Evolutionary conservation across 2,329 filamentous ascomycete genomes (phyloP), one percentile per base, ranked within the genome.

Genomic region (Zymoseptoria brevis): DNA sequence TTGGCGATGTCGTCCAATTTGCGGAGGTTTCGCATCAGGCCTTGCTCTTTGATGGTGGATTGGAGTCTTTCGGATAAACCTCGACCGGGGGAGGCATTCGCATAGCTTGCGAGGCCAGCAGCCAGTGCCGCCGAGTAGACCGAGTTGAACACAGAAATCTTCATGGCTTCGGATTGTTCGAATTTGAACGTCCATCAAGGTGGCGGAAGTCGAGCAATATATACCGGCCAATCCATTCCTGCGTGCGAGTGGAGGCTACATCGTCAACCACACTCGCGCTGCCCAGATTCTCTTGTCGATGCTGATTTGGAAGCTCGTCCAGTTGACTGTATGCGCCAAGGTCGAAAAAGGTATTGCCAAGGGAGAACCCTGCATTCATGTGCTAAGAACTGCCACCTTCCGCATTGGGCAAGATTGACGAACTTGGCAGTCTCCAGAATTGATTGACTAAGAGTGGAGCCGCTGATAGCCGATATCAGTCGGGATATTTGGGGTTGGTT

Each of bases 1-100:
- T 72, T 72, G 11, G 77, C 83, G 57, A 85, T 85, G 50, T 76
- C 72, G 67, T 85, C 75, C 5, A 86, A 74, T 59, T 79, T 76
- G 66, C 76, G 74, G n/a, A 86, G 77, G 52, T 81, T 81, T 57
- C 76, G 74, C 69, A 80, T 76, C 19, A 86, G 73, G 21, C 82
- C 83, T 55, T 29, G 5, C 19, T 21, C 19, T 51, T 59, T 61
- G 51, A 63, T 63, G 13, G 57, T 58, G 7, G 57, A 50, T 35
- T 63, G 61, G 13, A 63, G 45, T 52, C 58, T 56, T 45, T 58
- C 53, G 16, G 61, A 63, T 19, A 63, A 51, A 19, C 19, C 22
- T 22, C 19, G 50, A 21, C 19, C 22, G 19, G 22, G 50, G 19
- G 50, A 21, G 50, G 50, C 50, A 51, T 51, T 16, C 11, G 19